Conservation (phyloP, 1,284 basidiomycete genomes). For the Cutaneotrichosporon sp. region DNA sequence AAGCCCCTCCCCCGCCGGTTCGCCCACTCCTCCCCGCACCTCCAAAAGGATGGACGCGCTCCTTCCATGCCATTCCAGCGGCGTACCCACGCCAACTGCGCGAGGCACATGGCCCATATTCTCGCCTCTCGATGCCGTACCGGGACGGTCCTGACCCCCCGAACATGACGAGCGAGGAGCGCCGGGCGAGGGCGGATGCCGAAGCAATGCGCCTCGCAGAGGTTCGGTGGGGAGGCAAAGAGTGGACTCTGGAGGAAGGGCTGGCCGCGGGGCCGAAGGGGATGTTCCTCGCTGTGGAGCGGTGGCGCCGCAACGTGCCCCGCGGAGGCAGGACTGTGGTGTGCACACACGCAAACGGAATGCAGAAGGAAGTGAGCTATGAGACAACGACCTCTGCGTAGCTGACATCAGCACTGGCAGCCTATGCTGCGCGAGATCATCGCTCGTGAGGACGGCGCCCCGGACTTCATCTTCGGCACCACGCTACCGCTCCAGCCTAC, state of each 20-base stretch:
- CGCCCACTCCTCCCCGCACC: slow-evolving; percentile 28
- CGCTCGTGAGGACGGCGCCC: not conserved
- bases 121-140: slow-evolving; percentile 20
- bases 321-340: slow-evolving; percentile 10
- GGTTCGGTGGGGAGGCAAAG: slow-evolving; percentile 10
- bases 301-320: slow-evolving; percentile 10
- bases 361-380: slow-evolving; percentile 29
- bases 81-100: slow-evolving; percentile 56
- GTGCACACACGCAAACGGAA: slow-evolving; percentile 17
- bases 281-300: slow-evolving; percentile 15
- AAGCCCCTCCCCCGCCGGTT: slow-evolving; percentile 2
- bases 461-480: slow-evolving; percentile 8
- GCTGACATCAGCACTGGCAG: slow-evolving; percentile 54
- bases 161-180: slow-evolving; percentile 27
- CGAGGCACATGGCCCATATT: slow-evolving; percentile 33
- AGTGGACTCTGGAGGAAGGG: slow-evolving; percentile 8
- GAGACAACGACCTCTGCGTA: too few species aligned
- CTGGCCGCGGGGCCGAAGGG: slow-evolving; percentile 4
- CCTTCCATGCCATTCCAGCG: slow-evolving; percentile 67
- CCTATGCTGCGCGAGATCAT: slow-evolving; percentile 55
- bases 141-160: not conserved
- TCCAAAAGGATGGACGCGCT: slow-evolving; percentile 49
- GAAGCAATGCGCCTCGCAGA: not conserved
- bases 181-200: slow-evolving; percentile 17
- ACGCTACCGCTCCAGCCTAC: not conserved